Evolutionary conservation across 768 basidiomycete genomes (phyloP).

Genomic region (Pulveroboletus ravenelii): DNA sequence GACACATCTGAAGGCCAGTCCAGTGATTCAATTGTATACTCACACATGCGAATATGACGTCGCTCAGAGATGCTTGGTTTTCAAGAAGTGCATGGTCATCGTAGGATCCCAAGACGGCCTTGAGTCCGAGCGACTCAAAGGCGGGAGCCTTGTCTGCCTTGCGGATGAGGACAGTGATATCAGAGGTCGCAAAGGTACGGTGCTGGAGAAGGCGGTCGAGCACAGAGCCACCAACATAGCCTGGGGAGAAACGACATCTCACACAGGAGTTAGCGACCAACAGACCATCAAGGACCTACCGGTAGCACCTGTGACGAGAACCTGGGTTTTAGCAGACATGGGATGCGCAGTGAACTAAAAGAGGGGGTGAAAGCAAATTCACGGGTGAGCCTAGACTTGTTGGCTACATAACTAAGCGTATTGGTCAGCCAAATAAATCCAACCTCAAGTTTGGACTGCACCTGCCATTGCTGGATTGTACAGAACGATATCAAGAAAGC

Average conservation of each 20-base stretch:
- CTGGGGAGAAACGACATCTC: too few relatives aligned
- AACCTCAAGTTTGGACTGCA: too few relatives aligned
- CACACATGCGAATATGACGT: slow-evolving; percentile 41
- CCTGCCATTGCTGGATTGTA: too few relatives aligned
- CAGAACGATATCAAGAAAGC: too few relatives aligned
- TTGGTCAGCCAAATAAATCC: too few relatives aligned
- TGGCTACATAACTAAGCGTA: too few relatives aligned
- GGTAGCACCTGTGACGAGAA: slow-evolving; percentile 22
- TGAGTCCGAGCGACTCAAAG: slow-evolving; percentile 24
- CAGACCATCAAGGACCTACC: slow-evolving; percentile 31
- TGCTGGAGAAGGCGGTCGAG: too few relatives aligned
- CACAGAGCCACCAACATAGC: too few relatives aligned
- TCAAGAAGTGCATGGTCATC: slow-evolving; percentile 40
- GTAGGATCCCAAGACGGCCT: slow-evolving; percentile 40
- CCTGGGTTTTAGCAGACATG: slow-evolving; percentile 19
- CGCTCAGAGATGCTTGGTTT: slow-evolving; percentile 40
- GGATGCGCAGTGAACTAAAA: too few relatives aligned
- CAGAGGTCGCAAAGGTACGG: slow-evolving; percentile 16
- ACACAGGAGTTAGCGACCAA: slow-evolving; percentile 25
- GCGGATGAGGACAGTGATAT: slow-evolving; percentile 29
- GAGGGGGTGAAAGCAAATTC: not conserved
- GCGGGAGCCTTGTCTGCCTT: slow-evolving; percentile 23
- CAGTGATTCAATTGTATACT: not conserved
- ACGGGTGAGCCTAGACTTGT: too few relatives aligned
- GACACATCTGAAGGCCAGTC: not conserved